Base-by-base conservation (phyloP, 805 yeast species). In the Metschnikowia similis region DNA sequence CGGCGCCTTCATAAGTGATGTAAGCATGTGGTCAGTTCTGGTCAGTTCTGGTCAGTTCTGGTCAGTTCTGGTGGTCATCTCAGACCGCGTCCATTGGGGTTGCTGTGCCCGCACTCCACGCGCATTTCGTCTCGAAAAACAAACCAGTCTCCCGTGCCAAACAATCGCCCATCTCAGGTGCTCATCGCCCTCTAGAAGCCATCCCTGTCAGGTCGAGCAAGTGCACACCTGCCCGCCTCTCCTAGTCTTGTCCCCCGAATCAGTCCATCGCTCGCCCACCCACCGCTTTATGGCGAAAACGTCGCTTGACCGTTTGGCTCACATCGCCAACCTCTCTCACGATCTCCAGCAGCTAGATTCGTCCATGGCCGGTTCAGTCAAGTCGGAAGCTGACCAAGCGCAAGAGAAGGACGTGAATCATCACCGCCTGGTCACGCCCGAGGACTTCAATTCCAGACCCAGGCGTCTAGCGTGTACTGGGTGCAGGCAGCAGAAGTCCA, bases 401-500 rank as follows among this genome's bases (percentile, higher is more conserved):
- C 35, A 16, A 31, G 39, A 43, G 8, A 28, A 16, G 11, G 26
- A 6, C 27, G 39, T 10, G 9, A 6, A n/a, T 29, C n/a, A 39
- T 6, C 34, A 39, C 2, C 26, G 7, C 4, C 34, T 28, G 42
- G 26, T 26, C 7, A 14, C 39, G 3, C 32, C 39, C 11, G 40
- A 43, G 5, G 55, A 42, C 41, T 41, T n/a, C 37, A 60, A 41
- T 35, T 34, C 26, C 48, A 67, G 59, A 46, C 57, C 65, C 36
- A 85, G 83, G 64, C 75, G 82, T 49, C 81, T 90, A 64, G 98
- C 98, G 0, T 94, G 99, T 72, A 89, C 89, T 1, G 96, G 92
- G 61, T 94, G 99, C 64, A 80, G 98, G 11, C 98, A 94, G 67
- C 99, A 92, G 65, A 94, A 94, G 68, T 85, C 90, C 34, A 81